Conservation (phyloP, 2,329 filamentous ascomycete genomes). For the Colletotrichum sojae region DNA sequence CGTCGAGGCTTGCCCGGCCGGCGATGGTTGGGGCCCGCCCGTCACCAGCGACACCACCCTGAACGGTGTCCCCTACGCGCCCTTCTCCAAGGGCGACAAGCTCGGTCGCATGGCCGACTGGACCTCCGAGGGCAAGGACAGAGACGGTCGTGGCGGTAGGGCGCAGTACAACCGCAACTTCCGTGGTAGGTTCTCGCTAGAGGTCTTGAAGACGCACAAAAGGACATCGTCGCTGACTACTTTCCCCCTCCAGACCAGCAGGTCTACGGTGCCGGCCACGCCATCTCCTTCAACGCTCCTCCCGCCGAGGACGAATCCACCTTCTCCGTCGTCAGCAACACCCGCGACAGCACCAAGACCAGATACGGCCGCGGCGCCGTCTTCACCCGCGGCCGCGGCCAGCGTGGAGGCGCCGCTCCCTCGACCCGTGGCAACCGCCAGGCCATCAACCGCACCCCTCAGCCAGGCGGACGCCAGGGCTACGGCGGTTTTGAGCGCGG, state of each 20-base stretch:
- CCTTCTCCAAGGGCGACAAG: constrained; percentile 99
- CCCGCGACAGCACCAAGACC: constrained; percentile 86
- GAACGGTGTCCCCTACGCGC: constrained; percentile 95
- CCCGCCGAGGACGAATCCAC: constrained; percentile 95
- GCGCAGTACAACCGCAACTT: constrained; percentile 94
- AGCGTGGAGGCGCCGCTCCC: constrained; percentile 70
- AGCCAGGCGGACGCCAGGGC: constrained; percentile 72
- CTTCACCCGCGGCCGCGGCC: constrained; percentile 90
- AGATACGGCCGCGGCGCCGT: constrained; percentile 92
- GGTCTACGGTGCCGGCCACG: constrained; percentile 92
- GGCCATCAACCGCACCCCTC: constrained; percentile 79
- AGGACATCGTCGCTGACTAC: constrained; percentile 29
- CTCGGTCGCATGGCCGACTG: constrained; percentile 99
- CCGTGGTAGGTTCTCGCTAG: constrained; percentile 74
- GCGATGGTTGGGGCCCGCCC: constrained; percentile 89
- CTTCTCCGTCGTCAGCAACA: constrained; percentile 98
- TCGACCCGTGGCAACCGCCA: constrained; percentile 70
- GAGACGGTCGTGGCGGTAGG: constrained; percentile 80
- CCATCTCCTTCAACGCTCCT: constrained; percentile 90
- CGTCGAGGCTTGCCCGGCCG: constrained; percentile 79
- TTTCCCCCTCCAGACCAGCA: constrained; percentile 80
- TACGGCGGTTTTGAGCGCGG: constrained; percentile 79
- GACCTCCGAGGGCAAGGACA: constrained; percentile 91
- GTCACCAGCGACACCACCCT: constrained; percentile 89
- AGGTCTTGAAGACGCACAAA: background rate